Base-by-base conservation (phyloP, 257 asterid genomes). In the Solanum etuberosum region DNA sequence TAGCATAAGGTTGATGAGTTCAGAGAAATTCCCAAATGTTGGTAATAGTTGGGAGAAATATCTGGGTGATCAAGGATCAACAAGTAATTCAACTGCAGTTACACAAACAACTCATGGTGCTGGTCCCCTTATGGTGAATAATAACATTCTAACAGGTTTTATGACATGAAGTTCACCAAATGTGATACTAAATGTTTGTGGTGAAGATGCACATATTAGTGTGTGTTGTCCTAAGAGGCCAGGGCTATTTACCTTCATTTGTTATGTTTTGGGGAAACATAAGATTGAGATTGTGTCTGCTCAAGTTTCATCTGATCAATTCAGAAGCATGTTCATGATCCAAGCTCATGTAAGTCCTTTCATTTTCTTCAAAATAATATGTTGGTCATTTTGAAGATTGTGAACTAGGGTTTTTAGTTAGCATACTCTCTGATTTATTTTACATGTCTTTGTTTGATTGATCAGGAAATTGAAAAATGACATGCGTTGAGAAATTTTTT, bases 51-150 rank as follows among this genome's bases (percentile, higher is more conserved):
- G 93, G 88, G 96, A 94, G 72, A 91, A 91, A 5, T 90, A 92
- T 76, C 3, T 93, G 43, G 94, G 95, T 25, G 94, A 93, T 83
- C 93, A 87, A 82, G 95, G 92, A 29, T 89, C 89, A 21, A 23
- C 87, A 9, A 57, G 68, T 86, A 74, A 85, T 15, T 29, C 90
- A 15, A 9, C 87, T 15, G 67, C 57, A 51, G 29, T 82, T 12
- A 74, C 88, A 86, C 6, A n/a, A 84, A 51, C 38, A 90, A 65
- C 18, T 38, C 42, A 74, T 23, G 20, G 31, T 68, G 32, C 90
- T 91, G 3, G 25, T 29, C 42, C 29, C 65, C 27, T 29, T 80
- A 18, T 46, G 84, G 46, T 71, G 82, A 74, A 20, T 54, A 54
- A 46, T 38, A 74, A 43, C 29, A 5, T 25, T 29, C 87, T 91